Percentiles rank a stretch among this genome's conserved stretches.
Conservation (phyloP, 2,329 filamentous ascomycete genomes). For the Botrytis tulipae region DNA sequence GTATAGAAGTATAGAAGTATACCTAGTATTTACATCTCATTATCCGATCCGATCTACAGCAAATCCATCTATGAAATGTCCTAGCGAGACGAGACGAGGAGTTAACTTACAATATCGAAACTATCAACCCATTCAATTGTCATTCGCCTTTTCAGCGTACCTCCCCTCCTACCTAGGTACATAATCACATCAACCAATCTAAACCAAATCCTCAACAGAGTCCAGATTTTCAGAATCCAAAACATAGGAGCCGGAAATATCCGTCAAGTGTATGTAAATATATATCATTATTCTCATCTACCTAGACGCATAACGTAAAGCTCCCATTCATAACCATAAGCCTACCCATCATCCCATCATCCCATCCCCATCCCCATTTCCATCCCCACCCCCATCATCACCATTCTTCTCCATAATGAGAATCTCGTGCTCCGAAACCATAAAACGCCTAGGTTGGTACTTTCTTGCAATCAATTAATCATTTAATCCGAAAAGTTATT, state of each 20-base stretch:
- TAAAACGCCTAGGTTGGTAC: background rate
- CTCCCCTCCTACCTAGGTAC: no score
- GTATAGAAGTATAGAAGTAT: no score
- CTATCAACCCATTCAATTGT: no score
- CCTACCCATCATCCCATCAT: background rate
- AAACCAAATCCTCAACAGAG: no score
- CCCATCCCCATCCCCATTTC: background rate
- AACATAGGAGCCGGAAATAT: background rate
- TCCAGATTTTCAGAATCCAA: background rate
- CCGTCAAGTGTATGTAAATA: background rate
- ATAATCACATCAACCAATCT: no score
- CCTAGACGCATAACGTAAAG: background rate
- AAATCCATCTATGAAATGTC: no score
- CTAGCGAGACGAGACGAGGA: no score
- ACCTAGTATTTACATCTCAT: no score
- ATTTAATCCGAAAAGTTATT: background rate
- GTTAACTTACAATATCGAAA: no score
- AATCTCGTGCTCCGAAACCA: background rate
- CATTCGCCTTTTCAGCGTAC: no score
- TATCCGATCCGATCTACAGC: no score
- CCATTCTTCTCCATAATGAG: background rate
- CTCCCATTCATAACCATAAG: background rate
- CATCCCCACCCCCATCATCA: background rate
- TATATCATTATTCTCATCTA: slow-evolving; percentile 17
- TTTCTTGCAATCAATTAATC: background rate